Conservation (phyloP, 2,329 filamentous ascomycete genomes). For the Hymenoscyphus fructigenus region DNA sequence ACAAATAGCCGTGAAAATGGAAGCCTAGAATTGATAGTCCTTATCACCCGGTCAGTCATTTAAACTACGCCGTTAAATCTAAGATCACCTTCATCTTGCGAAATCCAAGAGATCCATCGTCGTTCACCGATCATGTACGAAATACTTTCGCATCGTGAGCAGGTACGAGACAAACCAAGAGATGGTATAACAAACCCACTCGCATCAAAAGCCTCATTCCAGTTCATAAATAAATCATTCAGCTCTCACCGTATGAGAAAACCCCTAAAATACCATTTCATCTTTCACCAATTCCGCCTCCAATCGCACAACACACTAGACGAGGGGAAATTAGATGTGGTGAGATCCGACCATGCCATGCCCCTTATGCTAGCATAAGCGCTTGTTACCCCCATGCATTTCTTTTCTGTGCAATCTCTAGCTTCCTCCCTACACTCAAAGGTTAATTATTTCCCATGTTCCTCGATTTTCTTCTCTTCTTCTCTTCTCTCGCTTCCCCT, state of each 20-base stretch:
- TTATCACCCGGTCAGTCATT: background rate
- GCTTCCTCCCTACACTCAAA: background rate
- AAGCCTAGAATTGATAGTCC: background rate
- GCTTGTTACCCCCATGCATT: background rate
- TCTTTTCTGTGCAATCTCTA: background rate
- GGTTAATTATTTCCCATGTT: too few species aligned
- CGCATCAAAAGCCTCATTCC: background rate
- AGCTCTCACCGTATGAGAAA: background rate
- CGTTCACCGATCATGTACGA: background rate
- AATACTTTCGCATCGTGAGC: background rate
- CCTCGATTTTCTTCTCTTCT: too few species aligned
- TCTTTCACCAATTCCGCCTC: background rate
- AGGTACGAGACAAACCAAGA: background rate
- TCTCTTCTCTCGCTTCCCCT: too few species aligned
- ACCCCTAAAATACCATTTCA: background rate
- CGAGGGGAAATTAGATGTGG: background rate
- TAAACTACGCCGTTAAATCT: background rate
- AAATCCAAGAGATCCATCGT: background rate
- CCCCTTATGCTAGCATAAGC: background rate
- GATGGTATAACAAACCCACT: background rate
- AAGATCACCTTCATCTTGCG: background rate
- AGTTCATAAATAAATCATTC: background rate
- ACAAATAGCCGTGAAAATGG: background rate
- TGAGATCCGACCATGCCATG: background rate
- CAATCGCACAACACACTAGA: background rate